Base-by-base conservation (phyloP, 345 rosid species). In the Fremontodendron californicum region DNA sequence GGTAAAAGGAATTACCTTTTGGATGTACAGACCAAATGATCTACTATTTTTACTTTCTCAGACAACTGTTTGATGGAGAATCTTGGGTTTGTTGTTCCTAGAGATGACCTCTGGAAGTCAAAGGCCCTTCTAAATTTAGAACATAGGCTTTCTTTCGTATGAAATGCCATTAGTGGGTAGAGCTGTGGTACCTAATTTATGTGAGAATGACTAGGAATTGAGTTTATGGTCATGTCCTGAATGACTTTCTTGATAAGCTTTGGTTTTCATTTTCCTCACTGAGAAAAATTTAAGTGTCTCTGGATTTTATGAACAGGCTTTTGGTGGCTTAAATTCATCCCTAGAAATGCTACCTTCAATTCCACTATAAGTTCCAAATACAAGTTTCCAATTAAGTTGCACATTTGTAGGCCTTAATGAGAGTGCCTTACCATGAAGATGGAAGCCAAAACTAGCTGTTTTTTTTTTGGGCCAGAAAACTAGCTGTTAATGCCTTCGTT, bases 1-100 rank as follows among this genome's bases (percentile, higher is more conserved):
- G 99, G 99, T 95, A 82, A 81, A 68, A 43, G n/a, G 15, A n/a
- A 72, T 13, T 4, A 49, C 25, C 35, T 40, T 49, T 75, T 54
- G 48, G 29, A 4, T 65, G 23, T 65, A 25, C 71, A 48, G 42
- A 25, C 64, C 16, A 75, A 35, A 35, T 27, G n/a, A 63, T 63
- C 3, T 73, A 13, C 35, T 68, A 27, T 23, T n/a, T 65, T 33
- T 52, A 37, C 51, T 5, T 21, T 48, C 49, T 29, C 31, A 27
- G 7, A 37, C 9, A 61, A 31, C 10, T 6, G 46, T 1, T 19
- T 15, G 5, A 37, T 5, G 9, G 13, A 39, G 25, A 16, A 9
- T 73, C 11, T 0, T 73, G 21, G 60, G 48, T 69, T 21, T 39
- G 16, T n/a, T 8, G 15, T 31, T 40, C 35, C 39, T 15, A 21